Base-by-base conservation (phyloP, 495 filamentous ascomycete species). In the Lasiosphaeris hirsuta region DNA sequence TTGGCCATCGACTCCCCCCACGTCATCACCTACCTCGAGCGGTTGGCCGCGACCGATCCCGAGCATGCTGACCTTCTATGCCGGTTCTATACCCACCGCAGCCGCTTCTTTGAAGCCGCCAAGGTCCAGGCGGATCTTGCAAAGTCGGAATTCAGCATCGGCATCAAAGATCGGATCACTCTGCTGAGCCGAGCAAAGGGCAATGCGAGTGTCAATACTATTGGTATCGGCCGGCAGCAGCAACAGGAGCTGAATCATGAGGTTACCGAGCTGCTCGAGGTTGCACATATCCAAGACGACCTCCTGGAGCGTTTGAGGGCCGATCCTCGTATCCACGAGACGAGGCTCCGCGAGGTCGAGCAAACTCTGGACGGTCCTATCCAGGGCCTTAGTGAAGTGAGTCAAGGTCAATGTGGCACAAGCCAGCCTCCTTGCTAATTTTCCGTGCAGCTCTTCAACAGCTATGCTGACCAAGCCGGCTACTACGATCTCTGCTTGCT, bases 251-350 rank as follows among this genome's bases (percentile, higher is more conserved):
- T 97, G 30, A 78, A 90, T 35, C 87, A 93, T 56, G 85, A 91
- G 51, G 84, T 96, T 18, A 85, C 86, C 7, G 92, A 92, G 61
- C 80, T 96, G 9, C 83, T 99, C 30, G 95, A 97, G 61, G 82
- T 97, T 33, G 93, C 93, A 15, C 92, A 92, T 62, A 90, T 99
- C 58, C 94, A 99, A 71, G 90, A 96, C 63, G 94, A 97, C 61
- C 69, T 97, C 30, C 75, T 97, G 45, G 88, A 92, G 72, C 80
- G 88, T 41, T 69, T 99, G 42, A 86, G 81, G 67, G 80, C 79
- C 37, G 93, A 97, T 62, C 56, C 69, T 4, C 84, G 94, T 38
- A 78, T 96, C 39, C 63, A 71, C 5, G 67, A 74, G 1, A 83
- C 86, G 10, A 83, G 81, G 54, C 81, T 81, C 58, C 61, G 72